Base-by-base conservation (phyloP, 192 early-diverging fungal genomes). In the Linnemannia hyalina region DNA sequence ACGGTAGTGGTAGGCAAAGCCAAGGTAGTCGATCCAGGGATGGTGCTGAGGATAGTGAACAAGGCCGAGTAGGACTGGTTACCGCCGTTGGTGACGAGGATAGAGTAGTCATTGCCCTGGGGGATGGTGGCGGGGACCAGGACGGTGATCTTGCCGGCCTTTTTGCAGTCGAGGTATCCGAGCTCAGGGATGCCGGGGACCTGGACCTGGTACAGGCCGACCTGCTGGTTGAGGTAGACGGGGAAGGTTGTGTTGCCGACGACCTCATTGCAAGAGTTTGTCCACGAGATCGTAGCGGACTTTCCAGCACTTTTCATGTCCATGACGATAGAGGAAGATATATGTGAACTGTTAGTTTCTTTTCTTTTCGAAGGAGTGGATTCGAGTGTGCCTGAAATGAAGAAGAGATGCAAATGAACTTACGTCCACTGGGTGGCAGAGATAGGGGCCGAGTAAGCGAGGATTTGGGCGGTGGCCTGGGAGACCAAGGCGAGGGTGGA, bases 241-340 rank as follows among this genome's bases (percentile, higher is more conserved):
- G 77, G 77, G 44, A 76, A 85, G 35, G 77, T 85, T 13, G 63
- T 85, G 69, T 80, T 85, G 32, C 83, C 74, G 23, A 49, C 35
- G 42, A 79, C 29, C 2, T 76, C 65, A 9, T 4, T 26, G 57
- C 82, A 83, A 5, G 23, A 38, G 68, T 83, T 83, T 6, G 71
- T 70, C 82, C 82, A 83, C 3, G 76, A 65, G 32, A 83, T 77
- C 20, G 76, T 75, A 8, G 54, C 82, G 18, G 69, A 7, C 41
- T 49, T 6, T 38, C 82, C 82, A 42, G 82, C 77, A 9, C 77
- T 78, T 35, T 22, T 40, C 38, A 32, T 69, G 22, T 41, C 23
- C 22, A 41, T 35, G 47, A 44, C 4, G 46, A 52, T 68, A 22
- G 16, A 29, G 47, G 16, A 60, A 22, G 22, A 9, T 7, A 29